Percentiles rank a stretch among this genome's conserved stretches.
phyloP scores from a whole-genome alignment of 306 rosid genomes.

The Rosa lucieae region DNA sequence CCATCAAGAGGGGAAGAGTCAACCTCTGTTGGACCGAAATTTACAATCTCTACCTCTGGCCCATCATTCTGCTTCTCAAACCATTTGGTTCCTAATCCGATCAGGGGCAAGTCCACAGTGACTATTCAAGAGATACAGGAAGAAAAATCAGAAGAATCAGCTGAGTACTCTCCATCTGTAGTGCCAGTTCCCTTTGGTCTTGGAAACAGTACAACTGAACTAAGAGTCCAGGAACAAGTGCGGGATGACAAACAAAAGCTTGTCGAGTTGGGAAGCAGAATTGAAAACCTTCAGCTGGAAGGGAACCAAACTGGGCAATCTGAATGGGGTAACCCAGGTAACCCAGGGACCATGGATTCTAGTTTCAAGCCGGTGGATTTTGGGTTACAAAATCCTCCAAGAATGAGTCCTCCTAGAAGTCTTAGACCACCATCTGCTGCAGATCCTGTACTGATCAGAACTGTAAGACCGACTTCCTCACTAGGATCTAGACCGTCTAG shows the following conservation, averaged over 20 bases:
- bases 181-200: constrained; percentile 28
- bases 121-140: constrained; percentile 78
- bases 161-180: constrained; percentile 18
- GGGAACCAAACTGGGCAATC: constrained; percentile 33
- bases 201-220: constrained; percentile 32
- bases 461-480: constrained; percentile 36
- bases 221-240: constrained; percentile 31
- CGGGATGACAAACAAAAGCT: constrained; percentile 39
- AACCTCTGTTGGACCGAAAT: constrained; percentile 46
- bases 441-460: constrained; percentile 42
- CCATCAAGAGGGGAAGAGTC: constrained; percentile 51
- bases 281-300: constrained; percentile 32
- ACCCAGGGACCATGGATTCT: constrained; percentile 31
- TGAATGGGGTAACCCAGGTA: constrained; percentile 41
- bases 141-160: constrained; percentile 51
- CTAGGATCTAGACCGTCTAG: constrained; percentile 35
- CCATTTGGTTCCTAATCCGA: constrained; percentile 39
- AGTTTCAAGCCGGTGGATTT: constrained; percentile 32
- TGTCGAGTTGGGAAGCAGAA: constrained; percentile 30
- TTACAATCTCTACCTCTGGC: constrained; percentile 47
- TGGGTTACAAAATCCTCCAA: constrained; percentile 42
- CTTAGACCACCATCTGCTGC: constrained; percentile 42
- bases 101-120: constrained; percentile 55
- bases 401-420: constrained; percentile 37
- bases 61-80: constrained; percentile 55